phyloP scores from a whole-genome alignment of 2,329 filamentous ascomycete genomes.

The Hyphodiscus sp. region DNA sequence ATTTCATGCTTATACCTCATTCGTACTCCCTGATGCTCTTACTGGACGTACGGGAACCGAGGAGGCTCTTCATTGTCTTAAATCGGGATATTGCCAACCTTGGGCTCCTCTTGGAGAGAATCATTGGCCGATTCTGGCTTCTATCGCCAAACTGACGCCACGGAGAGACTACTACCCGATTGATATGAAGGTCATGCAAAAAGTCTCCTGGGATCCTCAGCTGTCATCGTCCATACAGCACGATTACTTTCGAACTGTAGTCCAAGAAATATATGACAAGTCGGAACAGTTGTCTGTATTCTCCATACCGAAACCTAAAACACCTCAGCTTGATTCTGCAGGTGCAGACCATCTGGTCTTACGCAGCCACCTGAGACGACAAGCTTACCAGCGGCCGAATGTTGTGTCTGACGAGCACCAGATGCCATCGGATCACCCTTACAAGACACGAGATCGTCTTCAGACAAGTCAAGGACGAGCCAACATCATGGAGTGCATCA shows the following conservation, averaged over 20 bases:
- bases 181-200: slow-evolving; percentile 37
- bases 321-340: neutral
- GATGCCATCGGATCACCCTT: neutral
- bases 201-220: slow-evolving; percentile 34
- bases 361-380: slow-evolving; percentile 10
- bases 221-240: slow-evolving; percentile 37
- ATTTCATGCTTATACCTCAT: slow-evolving; percentile 56
- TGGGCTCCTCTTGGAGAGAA: slow-evolving; percentile 10
- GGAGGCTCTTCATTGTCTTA: slow-evolving; percentile 46
- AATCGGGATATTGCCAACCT: slow-evolving; percentile 38
- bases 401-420: neutral
- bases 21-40: slow-evolving; percentile 48
- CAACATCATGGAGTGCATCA: slow-evolving; percentile 22
- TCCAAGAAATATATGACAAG: slow-evolving; percentile 12
- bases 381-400: slow-evolving; percentile 4
- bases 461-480: neutral
- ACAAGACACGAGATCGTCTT: slow-evolving; percentile 13
- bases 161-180: slow-evolving; percentile 37
- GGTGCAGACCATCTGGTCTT: slow-evolving; percentile 7
- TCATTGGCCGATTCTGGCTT: neutral
- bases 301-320: neutral
- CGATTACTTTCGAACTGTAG: slow-evolving; percentile 21
- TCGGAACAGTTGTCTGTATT: slow-evolving; percentile 17
- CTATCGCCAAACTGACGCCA: slow-evolving; percentile 27
- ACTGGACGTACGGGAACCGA: slow-evolving; percentile 55